Evolutionary conservation across 768 basidiomycete genomes (phyloP).

Genomic region (Amanita thiersii): DNA sequence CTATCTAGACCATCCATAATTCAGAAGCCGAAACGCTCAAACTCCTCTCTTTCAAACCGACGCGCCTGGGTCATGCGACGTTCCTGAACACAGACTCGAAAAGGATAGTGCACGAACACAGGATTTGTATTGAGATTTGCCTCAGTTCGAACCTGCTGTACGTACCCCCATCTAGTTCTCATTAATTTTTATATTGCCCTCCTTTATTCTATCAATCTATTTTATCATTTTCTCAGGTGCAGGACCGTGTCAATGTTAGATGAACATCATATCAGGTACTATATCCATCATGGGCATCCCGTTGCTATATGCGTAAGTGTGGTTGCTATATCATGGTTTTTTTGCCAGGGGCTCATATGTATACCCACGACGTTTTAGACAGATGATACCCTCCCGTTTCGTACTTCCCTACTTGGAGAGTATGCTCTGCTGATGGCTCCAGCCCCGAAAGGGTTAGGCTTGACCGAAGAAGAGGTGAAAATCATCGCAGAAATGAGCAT

Average conservation of each 20-base stretch:
- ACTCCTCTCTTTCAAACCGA: conserved; percentile 55
- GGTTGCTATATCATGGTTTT: neutral
- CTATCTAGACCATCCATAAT: conserved; percentile 35
- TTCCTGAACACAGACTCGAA: conserved; percentile 60
- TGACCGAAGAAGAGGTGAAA: conserved; percentile 48
- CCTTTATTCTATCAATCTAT: neutral
- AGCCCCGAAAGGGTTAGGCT: conserved; percentile 65
- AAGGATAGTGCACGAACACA: conserved; percentile 39
- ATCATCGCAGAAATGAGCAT: conserved; percentile 57
- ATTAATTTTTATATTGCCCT: too few relatives aligned
- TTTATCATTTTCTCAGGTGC: conserved; percentile 31
- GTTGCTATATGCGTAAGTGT: conserved; percentile 67
- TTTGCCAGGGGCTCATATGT: conserved; percentile 2
- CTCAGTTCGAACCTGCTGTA: conserved; percentile 72
- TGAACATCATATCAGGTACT: conserved; percentile 65
- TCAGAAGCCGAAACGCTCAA: conserved; percentile 48
- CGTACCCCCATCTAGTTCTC: conserved; percentile 16
- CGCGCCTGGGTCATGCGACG: conserved; percentile 75
- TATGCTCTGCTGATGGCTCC: conserved; percentile 73
- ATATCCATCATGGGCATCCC: conserved; percentile 56
- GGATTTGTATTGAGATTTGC: conserved; percentile 72
- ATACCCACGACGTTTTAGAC: conserved; percentile 39
- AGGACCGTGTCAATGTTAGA: conserved; percentile 62
- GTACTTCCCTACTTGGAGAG: conserved; percentile 65
- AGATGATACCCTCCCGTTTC: conserved; percentile 75